Evolutionary conservation across 2,329 filamentous ascomycete species (phyloP), one percentile per base, ranked within the genome.

Genomic region (Botrytis tulipae): DNA sequence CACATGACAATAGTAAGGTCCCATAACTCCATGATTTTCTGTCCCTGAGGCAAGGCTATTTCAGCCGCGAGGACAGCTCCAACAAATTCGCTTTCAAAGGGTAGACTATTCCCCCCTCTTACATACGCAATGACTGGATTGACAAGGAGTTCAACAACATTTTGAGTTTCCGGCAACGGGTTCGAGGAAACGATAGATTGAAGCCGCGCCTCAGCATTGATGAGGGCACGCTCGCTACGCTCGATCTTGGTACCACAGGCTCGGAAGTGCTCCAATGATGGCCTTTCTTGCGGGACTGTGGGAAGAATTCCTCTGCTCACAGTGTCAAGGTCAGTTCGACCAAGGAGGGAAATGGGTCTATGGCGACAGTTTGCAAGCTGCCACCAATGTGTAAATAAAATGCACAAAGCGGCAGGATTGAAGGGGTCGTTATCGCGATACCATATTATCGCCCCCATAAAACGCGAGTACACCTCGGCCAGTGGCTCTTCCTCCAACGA

Each of bases 21-120:
- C 68, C 68, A 70, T 29, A 70, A 62, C 29, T 70, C 68, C 22
- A 62, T 37, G 22, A 70, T 62, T 14, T 70, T 70, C 8, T 70
- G 54, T 8, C 9, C 14, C 0, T 70, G 68, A 9, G 68, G 54
- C 5, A n/a, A 70, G 4, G 68, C 37, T 37, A 61, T n/a, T 62
- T 70, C 54, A 1, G 37, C 68, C 14, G 54, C 54, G 6, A 70
- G 68, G 29, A 70, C 37, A 20, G 68, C 68, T 5, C 68, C 68
- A 25, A 70, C 40, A 7, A 37, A 70, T n/a, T 70, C 68, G 29
- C 8, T 70, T 16, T 70, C 68, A 4, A 46, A 37, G 0, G 68
- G 68, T 7, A 62, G 40, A 2, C 2, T 1, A 70, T 44, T 22
- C 5, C 40, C 68, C 0, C 68, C 54, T 57, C 14, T 70, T 6